phyloP scores from a whole-genome alignment of 257 asterid species.

The Penstemon eatonii region DNA sequence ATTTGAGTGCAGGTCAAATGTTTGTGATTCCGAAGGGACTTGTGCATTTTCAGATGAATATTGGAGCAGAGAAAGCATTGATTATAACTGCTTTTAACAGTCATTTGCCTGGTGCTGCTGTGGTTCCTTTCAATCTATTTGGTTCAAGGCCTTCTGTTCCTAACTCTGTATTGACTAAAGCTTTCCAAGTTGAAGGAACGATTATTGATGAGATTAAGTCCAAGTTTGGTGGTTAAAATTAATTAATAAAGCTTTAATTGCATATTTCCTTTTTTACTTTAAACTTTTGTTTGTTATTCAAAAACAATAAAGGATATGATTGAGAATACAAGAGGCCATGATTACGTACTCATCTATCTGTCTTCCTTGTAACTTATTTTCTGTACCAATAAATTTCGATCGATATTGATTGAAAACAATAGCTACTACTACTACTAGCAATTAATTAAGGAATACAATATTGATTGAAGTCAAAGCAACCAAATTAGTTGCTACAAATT shows the following conservation, averaged over 20 bases:
- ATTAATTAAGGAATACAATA: slow-evolving; percentile 38
- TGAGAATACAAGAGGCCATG: too few relatives aligned
- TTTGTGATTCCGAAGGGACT: slow-evolving; percentile 55
- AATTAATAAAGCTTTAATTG: too few relatives aligned
- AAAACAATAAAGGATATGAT: too few relatives aligned
- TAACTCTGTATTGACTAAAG: slow-evolving; percentile 41
- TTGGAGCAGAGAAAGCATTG: slow-evolving; percentile 39
- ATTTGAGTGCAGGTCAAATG: slow-evolving; percentile 42
- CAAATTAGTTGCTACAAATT: slow-evolving; percentile 33
- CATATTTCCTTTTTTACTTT: too few relatives aligned
- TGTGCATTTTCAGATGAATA: slow-evolving; percentile 51
- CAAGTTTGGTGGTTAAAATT: slow-evolving; percentile 32
- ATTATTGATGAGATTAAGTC: slow-evolving; percentile 43
- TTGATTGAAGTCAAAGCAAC: slow-evolving; percentile 83
- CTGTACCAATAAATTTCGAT: too few relatives aligned
- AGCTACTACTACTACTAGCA: not conserved
- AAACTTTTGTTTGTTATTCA: too few relatives aligned
- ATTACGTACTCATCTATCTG: too few relatives aligned
- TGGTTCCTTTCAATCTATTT: slow-evolving; percentile 35
- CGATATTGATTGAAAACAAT: slow-evolving; percentile 25
- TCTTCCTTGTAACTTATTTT: too few relatives aligned
- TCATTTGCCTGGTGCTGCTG: slow-evolving; percentile 42
- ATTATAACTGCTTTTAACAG: slow-evolving; percentile 50
- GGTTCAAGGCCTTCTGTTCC: slow-evolving; percentile 45
- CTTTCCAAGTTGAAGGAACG: slow-evolving; percentile 36